Evolutionary conservation across 192 early-diverging fungal genomes (phyloP).

Genomic region (Coemansia sp.): DNA sequence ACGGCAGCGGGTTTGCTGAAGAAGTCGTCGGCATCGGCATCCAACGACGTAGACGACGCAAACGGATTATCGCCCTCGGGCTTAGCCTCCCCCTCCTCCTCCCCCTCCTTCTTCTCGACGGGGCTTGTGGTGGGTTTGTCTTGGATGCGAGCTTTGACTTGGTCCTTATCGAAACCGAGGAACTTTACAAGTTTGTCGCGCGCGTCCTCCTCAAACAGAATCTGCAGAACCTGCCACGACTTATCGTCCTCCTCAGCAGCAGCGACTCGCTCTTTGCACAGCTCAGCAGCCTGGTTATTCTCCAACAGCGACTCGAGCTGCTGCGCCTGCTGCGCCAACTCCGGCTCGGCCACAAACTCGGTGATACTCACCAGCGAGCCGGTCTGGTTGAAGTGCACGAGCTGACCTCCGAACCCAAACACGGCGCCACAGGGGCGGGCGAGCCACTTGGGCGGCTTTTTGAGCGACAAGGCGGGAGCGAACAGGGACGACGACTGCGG

Average conservation of each 20-base stretch:
- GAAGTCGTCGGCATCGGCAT: conserved; percentile 58
- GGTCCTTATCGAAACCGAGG: conserved; percentile 79
- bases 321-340: conserved; percentile 66
- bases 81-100: conserved; percentile 13
- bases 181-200: conserved; percentile 81
- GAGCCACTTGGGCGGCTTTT: conserved; percentile 94
- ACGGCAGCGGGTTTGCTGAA: conserved; percentile 41
- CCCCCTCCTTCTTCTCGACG: conserved; percentile 12
- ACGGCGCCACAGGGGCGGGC: conserved; percentile 80
- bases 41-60: conserved; percentile 17
- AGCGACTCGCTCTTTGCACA: conserved; percentile 46
- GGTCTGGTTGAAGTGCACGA: conserved; percentile 67
- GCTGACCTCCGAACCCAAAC: conserved; percentile 91
- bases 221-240: conserved; percentile 80
- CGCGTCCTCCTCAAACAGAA: conserved; percentile 78
- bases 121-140: neutral
- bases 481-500: conserved; percentile 40
- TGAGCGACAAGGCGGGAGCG: conserved; percentile 63
- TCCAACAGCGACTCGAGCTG: conserved; percentile 75
- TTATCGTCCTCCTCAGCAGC: conserved; percentile 38
- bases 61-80: conserved; percentile 30
- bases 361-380: conserved; percentile 61
- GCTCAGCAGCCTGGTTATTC: conserved; percentile 55
- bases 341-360: conserved; percentile 72
- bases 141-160: conserved; percentile 2